phyloP scores from a whole-genome alignment of 768 basidiomycete species.

The Phallus indusiatus region DNA sequence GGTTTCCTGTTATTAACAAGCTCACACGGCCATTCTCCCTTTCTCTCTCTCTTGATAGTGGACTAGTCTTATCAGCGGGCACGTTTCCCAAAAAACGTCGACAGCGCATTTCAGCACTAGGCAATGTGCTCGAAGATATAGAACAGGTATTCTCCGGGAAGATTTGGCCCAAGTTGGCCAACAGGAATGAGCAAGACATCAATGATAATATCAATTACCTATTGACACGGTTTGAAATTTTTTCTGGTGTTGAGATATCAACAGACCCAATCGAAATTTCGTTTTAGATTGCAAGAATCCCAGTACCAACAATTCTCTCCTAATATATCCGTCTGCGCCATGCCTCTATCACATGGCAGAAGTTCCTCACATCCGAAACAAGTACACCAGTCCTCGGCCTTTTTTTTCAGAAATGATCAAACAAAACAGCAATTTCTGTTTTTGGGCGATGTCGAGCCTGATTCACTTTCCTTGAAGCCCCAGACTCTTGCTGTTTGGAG shows the following conservation, averaged over 20 bases:
- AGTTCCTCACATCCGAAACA: constrained; percentile 32
- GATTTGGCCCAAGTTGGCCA: constrained; percentile 80
- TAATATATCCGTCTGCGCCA: constrained; percentile 50
- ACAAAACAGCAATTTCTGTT: constrained; percentile 71
- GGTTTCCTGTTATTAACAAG: neutral
- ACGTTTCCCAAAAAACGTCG: constrained; percentile 45
- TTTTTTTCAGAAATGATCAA: constrained; percentile 67
- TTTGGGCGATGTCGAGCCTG: constrained; percentile 91
- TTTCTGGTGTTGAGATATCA: constrained; percentile 1
- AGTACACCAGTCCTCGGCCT: constrained; percentile 73
- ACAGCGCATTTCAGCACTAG: constrained; percentile 54
- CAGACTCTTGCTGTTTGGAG: constrained; percentile 70
- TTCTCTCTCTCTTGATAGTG: constrained; percentile 23
- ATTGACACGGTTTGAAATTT: constrained; percentile 47
- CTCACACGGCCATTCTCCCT: neutral
- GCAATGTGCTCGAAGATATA: constrained; percentile 55
- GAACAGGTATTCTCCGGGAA: constrained; percentile 67
- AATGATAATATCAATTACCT: constrained; percentile 45
- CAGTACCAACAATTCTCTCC: constrained; percentile 43
- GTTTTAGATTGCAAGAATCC: constrained; percentile 41
- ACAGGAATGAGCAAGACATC: constrained; percentile 53
- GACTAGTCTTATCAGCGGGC: constrained; percentile 78
- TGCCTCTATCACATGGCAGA: constrained; percentile 69
- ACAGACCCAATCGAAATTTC: neutral
- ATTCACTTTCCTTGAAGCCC: constrained; percentile 53